Base-by-base conservation (phyloP, 2,329 filamentous ascomycete species). In the Diaporthe caulivora region DNA sequence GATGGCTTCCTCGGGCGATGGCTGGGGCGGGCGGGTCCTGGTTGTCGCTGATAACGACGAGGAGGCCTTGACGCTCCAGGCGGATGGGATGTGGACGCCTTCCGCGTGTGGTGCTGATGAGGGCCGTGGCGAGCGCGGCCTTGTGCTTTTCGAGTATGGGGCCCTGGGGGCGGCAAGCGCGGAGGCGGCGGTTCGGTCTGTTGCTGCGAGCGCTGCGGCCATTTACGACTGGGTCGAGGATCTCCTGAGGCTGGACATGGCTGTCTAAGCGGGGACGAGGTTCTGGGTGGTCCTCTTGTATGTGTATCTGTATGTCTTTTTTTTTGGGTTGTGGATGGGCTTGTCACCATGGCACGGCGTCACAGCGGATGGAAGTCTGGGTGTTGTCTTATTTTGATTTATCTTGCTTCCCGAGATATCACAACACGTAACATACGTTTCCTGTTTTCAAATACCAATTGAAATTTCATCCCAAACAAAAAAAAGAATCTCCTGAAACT, bases 171-270 rank as follows among this genome's bases (percentile, higher is more conserved):
- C 29, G 13, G 44, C 7, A 10, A 40, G 31, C 7, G 49, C 55
- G 31, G 57, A 17, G 34, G 26, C 4, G 24, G 69, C 57, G 5
- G 62, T 57, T 9, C 71, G 40, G 64, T 42, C 57, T 15, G 18
- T 55, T 69, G 47, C 53, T 17, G 53, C 62, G 24, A 34, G 47
- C 24, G 21, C 29, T 54, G 34, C 21, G 51, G n/a, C 44, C 37
- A 42, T 71, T 2, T 65, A 76, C 7, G 72, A 79, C 13, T 79
- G 78, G 78, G 73, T 78, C 8, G 78, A 78, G 44, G 75, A 76
- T 13, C 54, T 79, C 13, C 5, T 70, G 37, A 9, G 29, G 31
- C 58, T 31, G 17, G 31, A 62, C 21, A 26, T 31, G 69, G 71
- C 8, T 6, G 62, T 53, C 21, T 67, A 37, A 24, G 17, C 7